phyloP scores from a whole-genome alignment of 495 filamentous ascomycete genomes.

The Penicillium bialowiezense region DNA sequence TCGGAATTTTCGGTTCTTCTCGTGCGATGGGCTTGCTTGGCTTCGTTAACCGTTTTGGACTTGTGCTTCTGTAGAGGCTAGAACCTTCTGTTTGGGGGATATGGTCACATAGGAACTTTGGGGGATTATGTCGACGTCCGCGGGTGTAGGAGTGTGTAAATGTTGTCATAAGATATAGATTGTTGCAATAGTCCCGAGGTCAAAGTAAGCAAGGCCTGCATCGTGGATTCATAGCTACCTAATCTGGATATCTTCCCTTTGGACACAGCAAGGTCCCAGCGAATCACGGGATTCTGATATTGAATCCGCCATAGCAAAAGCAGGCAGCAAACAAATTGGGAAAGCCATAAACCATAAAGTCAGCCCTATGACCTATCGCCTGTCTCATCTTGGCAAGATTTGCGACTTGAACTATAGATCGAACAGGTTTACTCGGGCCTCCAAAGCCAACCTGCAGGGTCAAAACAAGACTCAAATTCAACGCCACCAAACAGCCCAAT shows the following conservation, averaged over 20 bases:
- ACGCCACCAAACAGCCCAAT: slow-evolving; percentile 73
- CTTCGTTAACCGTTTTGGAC: neutral
- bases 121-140: too few species aligned
- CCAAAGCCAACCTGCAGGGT: slow-evolving; percentile 46
- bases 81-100: too few species aligned
- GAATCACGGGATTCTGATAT: neutral
- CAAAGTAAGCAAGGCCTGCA: too few species aligned
- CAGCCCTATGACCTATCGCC: slow-evolving; percentile 14
- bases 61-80: too few species aligned
- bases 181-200: too few species aligned
- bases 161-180: too few species aligned
- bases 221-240: too few species aligned
- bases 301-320: neutral
- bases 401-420: neutral
- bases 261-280: too few species aligned
- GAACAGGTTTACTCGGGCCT: slow-evolving; percentile 14
- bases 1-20: neutral
- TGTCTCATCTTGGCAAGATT: slow-evolving; percentile 10
- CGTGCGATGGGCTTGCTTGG: neutral
- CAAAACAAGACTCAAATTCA: slow-evolving; percentile 70
- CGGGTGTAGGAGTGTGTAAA: too few species aligned
- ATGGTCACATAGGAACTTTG: too few species aligned
- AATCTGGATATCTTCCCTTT: too few species aligned
- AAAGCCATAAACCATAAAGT: neutral
- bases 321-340: neutral